These are phyloP conservation scores for Pholiota microspora DNA, from an alignment of 768 basidiomycete genomes.

Conservation along the genomic window DNA sequence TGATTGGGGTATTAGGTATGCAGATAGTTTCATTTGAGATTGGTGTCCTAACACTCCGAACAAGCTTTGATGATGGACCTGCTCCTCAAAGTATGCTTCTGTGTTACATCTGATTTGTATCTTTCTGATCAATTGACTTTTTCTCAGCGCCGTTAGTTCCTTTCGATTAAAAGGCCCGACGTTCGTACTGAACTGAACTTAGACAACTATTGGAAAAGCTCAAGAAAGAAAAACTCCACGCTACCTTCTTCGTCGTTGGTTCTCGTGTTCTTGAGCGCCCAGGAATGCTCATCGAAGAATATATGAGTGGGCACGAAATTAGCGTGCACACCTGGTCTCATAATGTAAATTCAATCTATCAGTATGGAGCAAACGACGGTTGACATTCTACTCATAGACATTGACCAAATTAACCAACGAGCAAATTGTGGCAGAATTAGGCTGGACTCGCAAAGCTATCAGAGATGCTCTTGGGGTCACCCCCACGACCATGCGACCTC, in stretches of 20 bases:
- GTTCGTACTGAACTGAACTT: constrained; percentile 9
- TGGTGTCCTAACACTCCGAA: not conserved
- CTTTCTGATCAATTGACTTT: constrained; percentile 1
- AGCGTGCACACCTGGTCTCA: constrained; percentile 93
- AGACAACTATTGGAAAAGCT: constrained; percentile 69
- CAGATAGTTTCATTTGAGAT: not conserved
- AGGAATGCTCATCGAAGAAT: constrained; percentile 70
- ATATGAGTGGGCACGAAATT: constrained; percentile 78
- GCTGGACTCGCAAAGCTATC: constrained; percentile 88
- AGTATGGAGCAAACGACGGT: not conserved
- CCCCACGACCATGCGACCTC: constrained; percentile 76
- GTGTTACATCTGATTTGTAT: not conserved
- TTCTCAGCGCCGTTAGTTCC: constrained; percentile 49
- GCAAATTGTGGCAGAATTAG: constrained; percentile 89
- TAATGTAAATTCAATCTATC: constrained; percentile 34
- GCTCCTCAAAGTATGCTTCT: constrained; percentile 67
- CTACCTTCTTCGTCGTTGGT: constrained; percentile 92
- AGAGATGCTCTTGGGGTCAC: constrained; percentile 73
- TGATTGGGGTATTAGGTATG: constrained; percentile 67
- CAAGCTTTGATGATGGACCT: constrained; percentile 83
- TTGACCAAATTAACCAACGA: constrained; percentile 72
- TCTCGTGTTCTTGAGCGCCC: constrained; percentile 82
- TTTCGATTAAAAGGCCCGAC: not conserved
- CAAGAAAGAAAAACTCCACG: constrained; percentile 52
- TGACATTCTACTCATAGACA: constrained; percentile 32